Evolutionary conservation across 805 yeast species (phyloP), one percentile per base, ranked within the genome.

Genomic region (Starmerella stellata): DNA sequence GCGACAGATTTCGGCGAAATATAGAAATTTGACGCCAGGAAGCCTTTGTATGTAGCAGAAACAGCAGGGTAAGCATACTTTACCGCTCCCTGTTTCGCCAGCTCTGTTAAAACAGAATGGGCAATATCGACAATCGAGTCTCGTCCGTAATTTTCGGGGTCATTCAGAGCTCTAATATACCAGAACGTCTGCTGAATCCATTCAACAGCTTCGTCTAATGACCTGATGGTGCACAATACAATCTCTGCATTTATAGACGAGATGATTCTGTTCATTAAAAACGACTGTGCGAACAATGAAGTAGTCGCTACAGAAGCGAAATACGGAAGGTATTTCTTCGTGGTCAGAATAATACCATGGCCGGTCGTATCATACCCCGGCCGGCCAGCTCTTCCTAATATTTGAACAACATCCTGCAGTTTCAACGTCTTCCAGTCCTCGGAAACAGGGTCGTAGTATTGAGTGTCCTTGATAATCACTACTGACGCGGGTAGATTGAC

Each of bases 371-470:
- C 98, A 58, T 78, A 90, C 38, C 95, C 66, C 0, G 98, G 98
- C 58, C 98, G 69, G 49, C 96, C 96, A 16, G 96, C 96, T 62
- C 96, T 72, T 28, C 96, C 96, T n/a, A 87, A 64, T 96, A 87
- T 87, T 59, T 87, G 98, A 8, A 87, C 57, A 29, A 87, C 77
- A 59, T 90, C 96, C 51, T 87, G 98, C 0, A 95, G 92, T 0
- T 93, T 76, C n/a, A 87, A 61, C 52, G 80, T 90, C 2, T 73
- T 73, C 95, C 96, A 87, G 5, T 70, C 60, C 39, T 95, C 93
- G 44, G 70, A 71, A 45, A 78, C 90, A 0, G 99, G 95, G 4
- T 90, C 78, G 51, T 92, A 90, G 0, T 83, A 75, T 51, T 81
- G 93, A 0, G 98, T 87, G 0, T 96, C 96, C 52, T 90, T 90